A percentile compares a stretch with the other conserved stretches of the same genome.
These are phyloP conservation scores for Rubia tinctorum DNA, from an alignment of 305 asterid genomes.

Conservation along the genomic window DNA sequence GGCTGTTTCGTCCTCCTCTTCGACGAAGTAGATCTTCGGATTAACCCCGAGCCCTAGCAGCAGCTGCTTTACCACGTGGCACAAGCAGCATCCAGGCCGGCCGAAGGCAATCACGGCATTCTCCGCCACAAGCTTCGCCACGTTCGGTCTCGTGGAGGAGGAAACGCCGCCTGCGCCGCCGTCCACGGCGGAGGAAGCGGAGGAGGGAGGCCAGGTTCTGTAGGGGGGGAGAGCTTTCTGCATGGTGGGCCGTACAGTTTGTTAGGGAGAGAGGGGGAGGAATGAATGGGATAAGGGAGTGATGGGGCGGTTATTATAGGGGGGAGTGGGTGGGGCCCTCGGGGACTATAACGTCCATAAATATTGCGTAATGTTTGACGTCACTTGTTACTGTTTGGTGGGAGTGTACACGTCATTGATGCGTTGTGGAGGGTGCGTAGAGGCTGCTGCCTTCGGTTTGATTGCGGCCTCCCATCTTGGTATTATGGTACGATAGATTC, in stretches of 20 bases:
- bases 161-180: background rate
- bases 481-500: background rate
- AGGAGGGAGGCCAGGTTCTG: constrained; percentile 22
- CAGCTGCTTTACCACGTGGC: constrained; percentile 57
- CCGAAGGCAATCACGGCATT: constrained; percentile 66
- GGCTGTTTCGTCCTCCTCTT: constrained; percentile 39
- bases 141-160: background rate
- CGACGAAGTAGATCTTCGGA: constrained; percentile 44
- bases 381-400: constrained; percentile 6
- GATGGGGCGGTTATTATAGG: background rate
- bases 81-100: constrained; percentile 71
- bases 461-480: constrained; percentile 7
- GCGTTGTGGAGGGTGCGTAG: constrained; percentile 1
- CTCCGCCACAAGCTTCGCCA: constrained; percentile 45
- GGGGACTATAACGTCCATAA: constrained; percentile 9
- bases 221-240: no score
- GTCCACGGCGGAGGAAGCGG: background rate
- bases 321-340: background rate
- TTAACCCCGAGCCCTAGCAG: constrained; percentile 59
- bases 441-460: background rate
- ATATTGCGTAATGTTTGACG: constrained; percentile 7
- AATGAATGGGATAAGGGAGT: background rate
- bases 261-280: no score
- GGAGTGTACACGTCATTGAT: constrained; percentile 5
- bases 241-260: background rate